Evolutionary conservation across 2,329 filamentous ascomycete species (phyloP).

Genomic region (Tolypocladium guangdongense): DNA sequence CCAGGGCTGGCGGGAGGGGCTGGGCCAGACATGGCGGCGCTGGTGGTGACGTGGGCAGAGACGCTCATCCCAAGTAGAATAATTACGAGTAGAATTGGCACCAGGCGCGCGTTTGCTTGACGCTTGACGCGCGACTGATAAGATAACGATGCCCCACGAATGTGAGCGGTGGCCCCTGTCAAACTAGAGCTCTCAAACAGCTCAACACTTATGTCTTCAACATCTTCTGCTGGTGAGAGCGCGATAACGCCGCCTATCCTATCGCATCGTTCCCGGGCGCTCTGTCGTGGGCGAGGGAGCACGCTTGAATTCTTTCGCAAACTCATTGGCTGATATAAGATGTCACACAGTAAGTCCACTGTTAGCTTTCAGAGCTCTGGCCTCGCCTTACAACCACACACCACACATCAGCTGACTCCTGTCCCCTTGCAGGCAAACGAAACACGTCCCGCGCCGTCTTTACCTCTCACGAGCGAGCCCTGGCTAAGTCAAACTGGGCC

Average conservation of each 20-base stretch:
- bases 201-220: not conserved
- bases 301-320: not conserved
- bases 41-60: not conserved
- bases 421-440: slow-evolving; percentile 51
- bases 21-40: slow-evolving; percentile 8
- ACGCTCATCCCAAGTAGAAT: not conserved
- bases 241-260: not conserved
- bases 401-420: not conserved
- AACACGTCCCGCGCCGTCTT: slow-evolving; percentile 91
- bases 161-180: not conserved
- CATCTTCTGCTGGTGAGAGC: not conserved
- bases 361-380: not conserved
- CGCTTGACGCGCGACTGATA: not conserved
- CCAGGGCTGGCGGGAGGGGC: slow-evolving; percentile 35
- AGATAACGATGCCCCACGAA: not conserved
- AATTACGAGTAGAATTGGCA: too few relatives aligned
- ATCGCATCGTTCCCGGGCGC: not conserved
- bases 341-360: slow-evolving; percentile 39
- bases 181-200: not conserved
- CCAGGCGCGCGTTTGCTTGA: not conserved
- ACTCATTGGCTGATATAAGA: slow-evolving; percentile 9
- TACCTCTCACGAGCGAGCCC: slow-evolving; percentile 78
- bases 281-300: not conserved
- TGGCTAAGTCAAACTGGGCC: slow-evolving; percentile 75
- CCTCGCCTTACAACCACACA: not conserved